A percentile compares a stretch with the other conserved stretches of the same genome.
Conservation (phyloP, 2,329 filamentous ascomycete species). For the Aspergillus arachidicola region DNA sequence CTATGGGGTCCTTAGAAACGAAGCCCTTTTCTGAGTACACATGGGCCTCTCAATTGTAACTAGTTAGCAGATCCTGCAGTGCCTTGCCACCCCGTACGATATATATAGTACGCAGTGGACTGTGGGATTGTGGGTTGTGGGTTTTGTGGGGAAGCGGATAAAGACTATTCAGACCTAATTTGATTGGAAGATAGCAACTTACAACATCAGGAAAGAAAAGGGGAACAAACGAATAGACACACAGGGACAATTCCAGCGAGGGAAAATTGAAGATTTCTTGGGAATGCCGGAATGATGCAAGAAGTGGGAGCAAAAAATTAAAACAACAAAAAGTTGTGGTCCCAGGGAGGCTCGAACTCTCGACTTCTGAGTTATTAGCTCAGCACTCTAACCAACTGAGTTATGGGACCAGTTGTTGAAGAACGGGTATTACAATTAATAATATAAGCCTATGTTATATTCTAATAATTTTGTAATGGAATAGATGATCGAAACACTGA, state of each 20-base stretch:
- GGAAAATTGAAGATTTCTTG: neutral
- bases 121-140: neutral
- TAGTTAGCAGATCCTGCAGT: neutral
- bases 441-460: neutral
- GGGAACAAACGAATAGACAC: neutral
- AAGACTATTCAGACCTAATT: neutral
- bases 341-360: slow-evolving; percentile 6
- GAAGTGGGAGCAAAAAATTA: neutral
- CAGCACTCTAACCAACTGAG: slow-evolving; percentile 6
- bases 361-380: slow-evolving; percentile 6
- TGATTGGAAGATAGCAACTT: neutral
- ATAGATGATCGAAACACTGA: too few species aligned
- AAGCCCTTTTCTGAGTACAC: neutral
- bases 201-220: too few species aligned
- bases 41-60: neutral
- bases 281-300: neutral
- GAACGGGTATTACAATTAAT: fast-evolving
- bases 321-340: neutral
- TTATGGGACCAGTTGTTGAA: neutral
- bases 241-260: neutral
- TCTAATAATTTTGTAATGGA: too few species aligned
- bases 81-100: neutral
- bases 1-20: neutral
- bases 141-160: slow-evolving; percentile 2
- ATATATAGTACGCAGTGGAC: neutral